Conservation (phyloP, 306 rosid genomes). For the Cucurbita pepo region DNA sequence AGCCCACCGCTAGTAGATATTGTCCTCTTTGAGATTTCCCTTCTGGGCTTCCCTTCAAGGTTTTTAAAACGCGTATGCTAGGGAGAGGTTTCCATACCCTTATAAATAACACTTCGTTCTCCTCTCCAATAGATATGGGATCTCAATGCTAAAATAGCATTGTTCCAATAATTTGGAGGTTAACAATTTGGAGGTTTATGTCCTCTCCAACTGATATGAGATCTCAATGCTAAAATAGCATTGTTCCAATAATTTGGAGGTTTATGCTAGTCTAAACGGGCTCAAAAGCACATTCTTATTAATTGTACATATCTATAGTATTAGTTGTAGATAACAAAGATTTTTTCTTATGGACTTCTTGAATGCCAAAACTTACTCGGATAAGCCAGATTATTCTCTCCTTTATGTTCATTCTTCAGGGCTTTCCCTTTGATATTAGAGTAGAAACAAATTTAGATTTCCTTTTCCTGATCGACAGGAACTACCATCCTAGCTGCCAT, state of each 20-base stretch:
- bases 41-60: too few relatives aligned
- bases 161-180: neutral
- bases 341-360: neutral
- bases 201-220: too few relatives aligned
- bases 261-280: too few relatives aligned
- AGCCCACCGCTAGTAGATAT: too few relatives aligned
- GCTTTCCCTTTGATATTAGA: neutral
- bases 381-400: neutral
- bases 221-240: too few relatives aligned
- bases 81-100: too few relatives aligned
- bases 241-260: neutral
- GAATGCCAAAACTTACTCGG: neutral
- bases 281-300: too few relatives aligned
- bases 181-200: neutral
- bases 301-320: neutral
- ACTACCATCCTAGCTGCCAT: slow-evolving; percentile 66
- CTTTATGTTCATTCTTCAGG: neutral
- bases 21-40: too few relatives aligned
- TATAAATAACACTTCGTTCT: neutral
- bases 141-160: too few relatives aligned
- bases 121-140: too few relatives aligned
- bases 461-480: slow-evolving; percentile 35
- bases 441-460: neutral
- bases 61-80: too few relatives aligned
- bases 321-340: neutral